phyloP scores from a whole-genome alignment of 805 yeast species.

The Hanseniaspora osmophila region DNA sequence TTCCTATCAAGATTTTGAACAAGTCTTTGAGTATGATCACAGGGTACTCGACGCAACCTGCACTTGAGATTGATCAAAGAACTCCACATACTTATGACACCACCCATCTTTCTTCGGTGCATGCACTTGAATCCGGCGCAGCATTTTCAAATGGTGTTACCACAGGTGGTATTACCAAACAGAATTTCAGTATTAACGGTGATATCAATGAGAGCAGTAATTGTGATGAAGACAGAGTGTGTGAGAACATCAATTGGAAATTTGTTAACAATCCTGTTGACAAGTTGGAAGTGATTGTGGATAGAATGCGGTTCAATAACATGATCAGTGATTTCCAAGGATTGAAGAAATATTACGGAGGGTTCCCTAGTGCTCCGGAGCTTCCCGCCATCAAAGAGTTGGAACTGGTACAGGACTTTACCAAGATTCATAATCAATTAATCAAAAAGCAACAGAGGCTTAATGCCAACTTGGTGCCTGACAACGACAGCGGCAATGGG shows the following conservation, averaged over 20 bases:
- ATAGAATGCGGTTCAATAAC: slow-evolving; percentile 49
- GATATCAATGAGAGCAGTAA: slow-evolving; percentile 1
- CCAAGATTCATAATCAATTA: slow-evolving; percentile 4
- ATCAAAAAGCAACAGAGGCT: background rate
- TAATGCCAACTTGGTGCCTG: background rate
- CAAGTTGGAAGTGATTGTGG: slow-evolving; percentile 38
- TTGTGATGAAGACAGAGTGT: slow-evolving; percentile 20
- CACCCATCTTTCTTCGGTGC: too few species aligned
- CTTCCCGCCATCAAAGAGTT: slow-evolving; percentile 49
- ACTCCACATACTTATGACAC: too few species aligned
- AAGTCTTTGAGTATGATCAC: slow-evolving; percentile 24
- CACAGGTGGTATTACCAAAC: too few species aligned
- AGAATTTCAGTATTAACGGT: background rate
- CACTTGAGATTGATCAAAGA: background rate
- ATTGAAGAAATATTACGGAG: slow-evolving; percentile 47
- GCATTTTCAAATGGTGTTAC: too few species aligned
- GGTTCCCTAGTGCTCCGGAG: slow-evolving; percentile 68
- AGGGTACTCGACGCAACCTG: slow-evolving; percentile 21
- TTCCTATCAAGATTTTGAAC: slow-evolving; percentile 21
- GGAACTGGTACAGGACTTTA: slow-evolving; percentile 65
- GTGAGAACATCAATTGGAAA: slow-evolving; percentile 30
- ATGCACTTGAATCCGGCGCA: background rate
- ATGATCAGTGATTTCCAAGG: slow-evolving; percentile 64
- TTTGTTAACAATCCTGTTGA: slow-evolving; percentile 29
- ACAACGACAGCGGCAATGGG: too few species aligned